Conservation (phyloP, 352 stramenopile species). For the Phytophthora litchii region DNA sequence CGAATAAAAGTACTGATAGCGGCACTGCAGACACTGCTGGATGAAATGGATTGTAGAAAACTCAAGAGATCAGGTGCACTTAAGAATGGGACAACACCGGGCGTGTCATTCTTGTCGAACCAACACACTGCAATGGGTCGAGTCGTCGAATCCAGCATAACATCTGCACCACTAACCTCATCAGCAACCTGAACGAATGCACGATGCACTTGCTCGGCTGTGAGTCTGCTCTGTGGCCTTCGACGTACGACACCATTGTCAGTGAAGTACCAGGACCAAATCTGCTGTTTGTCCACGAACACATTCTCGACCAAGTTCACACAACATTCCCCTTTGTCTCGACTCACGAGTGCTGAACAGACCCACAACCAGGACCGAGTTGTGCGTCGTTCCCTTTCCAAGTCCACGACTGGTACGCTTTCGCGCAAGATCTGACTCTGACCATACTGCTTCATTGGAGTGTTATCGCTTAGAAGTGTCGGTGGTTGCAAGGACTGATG, state of each 20-base stretch:
- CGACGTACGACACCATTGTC: constrained; percentile 61
- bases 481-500: constrained; percentile 20
- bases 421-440: constrained; percentile 60
- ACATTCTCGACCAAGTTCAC: constrained; percentile 71
- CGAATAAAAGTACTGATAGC: constrained; percentile 64
- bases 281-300: constrained; percentile 78
- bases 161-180: background rate
- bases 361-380: constrained; percentile 72
- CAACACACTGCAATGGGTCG: constrained; percentile 59
- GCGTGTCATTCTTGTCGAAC: constrained; percentile 61
- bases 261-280: constrained; percentile 79
- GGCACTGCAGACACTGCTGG: constrained; percentile 40
- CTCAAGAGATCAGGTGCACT: constrained; percentile 48
- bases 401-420: constrained; percentile 57
- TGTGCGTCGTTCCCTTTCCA: constrained; percentile 49
- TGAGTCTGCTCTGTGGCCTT: constrained; percentile 62
- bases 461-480: constrained; percentile 13
- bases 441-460: constrained; percentile 22
- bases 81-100: constrained; percentile 53
- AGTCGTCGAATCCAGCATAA: constrained; percentile 22
- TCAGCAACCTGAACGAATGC: constrained; percentile 42
- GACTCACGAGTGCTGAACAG: constrained; percentile 63
- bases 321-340: constrained; percentile 59
- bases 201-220: constrained; percentile 43
- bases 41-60: constrained; percentile 50